Evolutionary conservation across 495 filamentous ascomycete species (phyloP), one percentile per base, ranked within the genome.

Genomic region (Saxispiralis lemnorum): DNA sequence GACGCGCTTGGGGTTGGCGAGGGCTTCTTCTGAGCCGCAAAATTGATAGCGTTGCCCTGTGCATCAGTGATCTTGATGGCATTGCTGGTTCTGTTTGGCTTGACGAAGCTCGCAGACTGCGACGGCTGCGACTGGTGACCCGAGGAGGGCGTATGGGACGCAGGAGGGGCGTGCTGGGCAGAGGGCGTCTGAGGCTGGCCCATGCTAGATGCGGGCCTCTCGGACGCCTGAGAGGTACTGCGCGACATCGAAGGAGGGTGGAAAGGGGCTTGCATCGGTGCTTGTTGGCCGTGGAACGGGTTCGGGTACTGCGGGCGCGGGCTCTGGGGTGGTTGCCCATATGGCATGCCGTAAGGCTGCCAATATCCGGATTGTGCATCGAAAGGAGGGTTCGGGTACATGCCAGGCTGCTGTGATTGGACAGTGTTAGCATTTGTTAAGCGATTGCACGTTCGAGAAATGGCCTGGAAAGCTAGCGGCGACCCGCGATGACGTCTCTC

Each of bases 131-230:
- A 57, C 64, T 71, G 16, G 69, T 66, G 75, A 37, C 67, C 70
- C 31, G 35, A 40, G 4, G 75, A 66, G 2, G 76, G 67, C 31
- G 75, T 69, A 32, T 78, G 75, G 24, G 56, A 35, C 36, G 38
- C 12, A 5, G 57, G 46, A 40, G 53, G 56, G 2, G 70, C 69
- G 13, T 78, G 67, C 15, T 79, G 69, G 31, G 71, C 66, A 35
- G 61, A 67, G 35, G 65, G 72, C 30, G 68, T 76, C 51, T 66
- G 72, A 15, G 68, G 68, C 51, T 81, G 82, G 32, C 79, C 73
- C 37, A 86, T 70, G 60, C 81, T 87, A 17, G 86, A 88, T 13
- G 71, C 66, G 9, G 86, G 84, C 42, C 84, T 75, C 51, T 89
- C 78, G 19, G 62, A 87, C 31, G 87, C 65, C 56, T 89, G 80